Evolutionary conservation across 441 rosid species (phyloP), one percentile per base, ranked within the genome.

Genomic region (Dalechampia spathulata): DNA sequence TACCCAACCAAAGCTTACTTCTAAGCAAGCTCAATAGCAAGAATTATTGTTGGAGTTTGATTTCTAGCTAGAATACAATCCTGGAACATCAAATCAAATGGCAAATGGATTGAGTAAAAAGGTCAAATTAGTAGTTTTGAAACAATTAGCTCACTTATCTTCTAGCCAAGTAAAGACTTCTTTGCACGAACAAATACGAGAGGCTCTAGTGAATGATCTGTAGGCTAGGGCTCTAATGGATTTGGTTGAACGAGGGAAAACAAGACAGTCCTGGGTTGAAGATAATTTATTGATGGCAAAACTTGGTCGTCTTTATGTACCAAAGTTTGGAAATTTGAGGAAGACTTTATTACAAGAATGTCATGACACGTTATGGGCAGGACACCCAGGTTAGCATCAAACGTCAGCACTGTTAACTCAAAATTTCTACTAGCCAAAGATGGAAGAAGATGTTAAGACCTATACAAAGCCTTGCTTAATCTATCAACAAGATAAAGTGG

Each of bases 101-200:
- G 49, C 3, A 0, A 7, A 45, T 21, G 27, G 15, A 1, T 6
- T 45, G 0, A 45, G 28, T 4, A 3, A 8, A 0, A 45, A 21
- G 3, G 49, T 4, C 3, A 7, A 21, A 7, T 0, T 45, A 2
- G 7, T 6, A 2, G 14, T n/a, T 2, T 3, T 17, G 16, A n/a
- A n/a, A n/a, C n/a, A n/a, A n/a, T n/a, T n/a, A n/a, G n/a, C n/a
- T n/a, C n/a, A n/a, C n/a, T n/a, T n/a, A n/a, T n/a, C n/a, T n/a
- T n/a, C n/a, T n/a, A 48, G 9, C 5, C 4, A 11, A 17, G 7
- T 19, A 0, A 16, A 0, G 0, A 9, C 26, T 4, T 32, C 21
- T 0, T 7, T n/a, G 1, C 2, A 1, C 0, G n/a, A 19, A 0
- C 25, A 4, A 0, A 32, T 50, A 0, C 1, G 1, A 2, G 10